Percentiles rank a stretch among this genome's conserved stretches.
These are phyloP conservation scores for Sporodiniella umbellata DNA, from an alignment of 371 early-diverging fungal species.

Conservation along the genomic window DNA sequence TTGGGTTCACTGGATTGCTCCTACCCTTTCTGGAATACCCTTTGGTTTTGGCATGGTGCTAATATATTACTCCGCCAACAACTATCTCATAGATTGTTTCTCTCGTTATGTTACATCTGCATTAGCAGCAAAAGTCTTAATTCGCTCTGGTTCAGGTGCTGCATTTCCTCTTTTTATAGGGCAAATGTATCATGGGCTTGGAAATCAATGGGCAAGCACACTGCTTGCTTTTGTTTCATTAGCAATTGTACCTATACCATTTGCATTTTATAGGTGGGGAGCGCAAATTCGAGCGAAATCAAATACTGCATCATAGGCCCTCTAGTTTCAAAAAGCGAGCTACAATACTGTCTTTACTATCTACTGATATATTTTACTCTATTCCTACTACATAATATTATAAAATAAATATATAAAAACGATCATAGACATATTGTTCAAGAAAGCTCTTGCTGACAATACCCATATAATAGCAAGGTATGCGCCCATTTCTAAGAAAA, in stretches of 20 bases:
- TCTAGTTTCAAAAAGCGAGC: too few species aligned
- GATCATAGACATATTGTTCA: too few species aligned
- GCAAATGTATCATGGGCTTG: slow-evolving; percentile 39
- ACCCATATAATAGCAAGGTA: too few species aligned
- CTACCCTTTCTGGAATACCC: slow-evolving; percentile 32
- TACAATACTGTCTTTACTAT: too few species aligned
- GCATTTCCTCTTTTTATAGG: slow-evolving; percentile 44
- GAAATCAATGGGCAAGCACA: slow-evolving; percentile 41
- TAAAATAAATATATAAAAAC: background rate
- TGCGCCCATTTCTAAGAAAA: too few species aligned
- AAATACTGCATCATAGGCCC: slow-evolving; percentile 18
- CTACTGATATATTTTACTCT: too few species aligned
- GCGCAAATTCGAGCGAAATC: slow-evolving; percentile 33
- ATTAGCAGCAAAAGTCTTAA: slow-evolving; percentile 40
- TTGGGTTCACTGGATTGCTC: slow-evolving; percentile 39
- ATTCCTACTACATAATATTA: too few species aligned
- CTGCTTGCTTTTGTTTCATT: slow-evolving; percentile 39
- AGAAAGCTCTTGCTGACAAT: too few species aligned
- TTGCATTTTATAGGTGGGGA: slow-evolving; percentile 41
- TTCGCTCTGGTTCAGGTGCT: slow-evolving; percentile 42
- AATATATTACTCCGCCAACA: slow-evolving; percentile 37
- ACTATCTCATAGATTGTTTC: slow-evolving; percentile 45
- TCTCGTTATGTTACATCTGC: slow-evolving; percentile 40
- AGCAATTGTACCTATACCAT: slow-evolving; percentile 44
- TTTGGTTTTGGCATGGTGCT: slow-evolving; percentile 47